Percentiles rank a stretch among this genome's conserved stretches.
These are phyloP conservation scores for Haplosporangium sp. DNA, from an alignment of 371 early-diverging fungal species.

Conservation along the genomic window DNA sequence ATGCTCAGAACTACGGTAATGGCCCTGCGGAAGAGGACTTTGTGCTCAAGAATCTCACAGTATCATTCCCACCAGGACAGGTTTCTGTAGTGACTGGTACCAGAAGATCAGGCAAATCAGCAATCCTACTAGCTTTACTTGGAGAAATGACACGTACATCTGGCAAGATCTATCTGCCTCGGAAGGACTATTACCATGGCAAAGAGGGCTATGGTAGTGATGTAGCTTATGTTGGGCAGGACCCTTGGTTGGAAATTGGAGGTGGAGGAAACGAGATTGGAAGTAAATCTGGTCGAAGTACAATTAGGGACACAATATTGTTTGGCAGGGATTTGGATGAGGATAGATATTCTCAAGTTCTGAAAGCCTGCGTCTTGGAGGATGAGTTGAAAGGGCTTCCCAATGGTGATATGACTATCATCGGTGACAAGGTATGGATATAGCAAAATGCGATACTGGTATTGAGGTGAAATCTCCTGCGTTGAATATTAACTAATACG, in stretches of 20 bases:
- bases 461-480: background rate
- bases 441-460: background rate
- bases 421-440: slow-evolving; percentile 45
- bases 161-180: slow-evolving; percentile 54
- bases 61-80: slow-evolving; percentile 49
- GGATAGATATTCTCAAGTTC: slow-evolving; percentile 65
- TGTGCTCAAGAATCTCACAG: slow-evolving; percentile 26
- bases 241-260: slow-evolving; percentile 55
- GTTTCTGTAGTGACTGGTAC: slow-evolving; percentile 54
- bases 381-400: slow-evolving; percentile 59
- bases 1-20: slow-evolving; percentile 16
- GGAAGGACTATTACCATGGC: slow-evolving; percentile 54
- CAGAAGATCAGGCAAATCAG: slow-evolving; percentile 48
- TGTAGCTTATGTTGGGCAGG: slow-evolving; percentile 50
- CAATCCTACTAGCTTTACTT: slow-evolving; percentile 39
- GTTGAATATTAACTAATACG: background rate
- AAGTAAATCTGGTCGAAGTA: slow-evolving; percentile 36
- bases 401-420: slow-evolving; percentile 48
- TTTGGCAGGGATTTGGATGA: slow-evolving; percentile 64
- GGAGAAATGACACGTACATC: slow-evolving; percentile 53
- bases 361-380: slow-evolving; percentile 73
- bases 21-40: slow-evolving; percentile 20
- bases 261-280: slow-evolving; percentile 25
- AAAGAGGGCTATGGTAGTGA: slow-evolving; percentile 55
- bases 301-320: slow-evolving; percentile 62